Conservation (phyloP, 1,284 basidiomycete species). For the Violaceomyces palustris region DNA sequence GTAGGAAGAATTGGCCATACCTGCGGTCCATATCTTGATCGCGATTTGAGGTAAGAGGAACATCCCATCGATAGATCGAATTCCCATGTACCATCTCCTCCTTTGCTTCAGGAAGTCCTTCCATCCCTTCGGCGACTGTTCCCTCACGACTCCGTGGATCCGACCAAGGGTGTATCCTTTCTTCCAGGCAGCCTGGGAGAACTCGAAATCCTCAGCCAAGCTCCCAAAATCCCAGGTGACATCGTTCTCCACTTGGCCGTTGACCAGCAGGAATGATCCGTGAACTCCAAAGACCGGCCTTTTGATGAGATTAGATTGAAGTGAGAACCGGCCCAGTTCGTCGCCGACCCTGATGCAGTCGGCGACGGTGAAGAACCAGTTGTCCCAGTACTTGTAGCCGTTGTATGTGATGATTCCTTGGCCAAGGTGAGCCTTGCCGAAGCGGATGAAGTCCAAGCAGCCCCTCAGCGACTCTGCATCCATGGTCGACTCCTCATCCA, state of each 20-base stretch:
- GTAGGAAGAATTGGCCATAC: too few species aligned
- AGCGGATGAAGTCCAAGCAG: conserved; percentile 54
- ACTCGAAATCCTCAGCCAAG: conserved; percentile 55
- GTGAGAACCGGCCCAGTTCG: conserved; percentile 55
- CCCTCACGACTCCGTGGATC: conserved; percentile 54
- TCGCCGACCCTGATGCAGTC: conserved; percentile 56
- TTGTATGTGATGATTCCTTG: conserved; percentile 56
- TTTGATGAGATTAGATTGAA: conserved; percentile 54
- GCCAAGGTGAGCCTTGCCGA: conserved; percentile 54
- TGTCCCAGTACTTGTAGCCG: conserved; percentile 53
- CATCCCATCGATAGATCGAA: conserved; percentile 49
- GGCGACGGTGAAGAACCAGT: conserved; percentile 56
- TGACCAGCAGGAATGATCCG: conserved; percentile 55
- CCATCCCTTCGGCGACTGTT: conserved; percentile 53
- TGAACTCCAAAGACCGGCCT: conserved; percentile 55
- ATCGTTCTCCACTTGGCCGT: conserved; percentile 55
- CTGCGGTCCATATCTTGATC: conserved; percentile 55
- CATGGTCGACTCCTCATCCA: conserved; percentile 55
- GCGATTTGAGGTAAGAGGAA: conserved; percentile 54
- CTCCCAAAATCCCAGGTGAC: conserved; percentile 53
- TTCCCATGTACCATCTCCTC: conserved; percentile 55
- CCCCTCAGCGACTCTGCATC: conserved; percentile 54
- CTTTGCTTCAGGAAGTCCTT: conserved; percentile 55
- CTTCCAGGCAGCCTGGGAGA: conserved; percentile 55
- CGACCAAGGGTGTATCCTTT: conserved; percentile 54